These are phyloP conservation scores for Quercus tomentella DNA, from an alignment of 331 rosid species.

Conservation along the genomic window DNA sequence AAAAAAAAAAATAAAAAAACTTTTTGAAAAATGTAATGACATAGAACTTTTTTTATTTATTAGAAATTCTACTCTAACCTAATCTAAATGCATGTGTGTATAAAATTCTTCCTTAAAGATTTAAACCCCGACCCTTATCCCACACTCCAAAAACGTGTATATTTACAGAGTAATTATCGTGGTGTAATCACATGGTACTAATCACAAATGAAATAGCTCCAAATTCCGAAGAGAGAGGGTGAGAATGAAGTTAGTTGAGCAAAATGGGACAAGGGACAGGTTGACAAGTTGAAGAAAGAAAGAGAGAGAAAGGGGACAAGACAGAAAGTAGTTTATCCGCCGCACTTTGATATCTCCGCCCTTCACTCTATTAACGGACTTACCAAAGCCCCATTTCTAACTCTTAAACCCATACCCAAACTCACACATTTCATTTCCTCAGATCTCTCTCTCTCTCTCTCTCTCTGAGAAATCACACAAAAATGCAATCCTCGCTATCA, in stretches of 20 bases:
- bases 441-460: conserved; percentile 15
- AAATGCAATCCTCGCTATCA: conserved; percentile 80
- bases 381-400: conserved; percentile 37
- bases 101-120: no score
- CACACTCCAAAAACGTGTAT: no score
- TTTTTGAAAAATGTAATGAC: no score
- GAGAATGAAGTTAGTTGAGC: no score
- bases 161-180: no score
- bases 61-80: fast-evolving
- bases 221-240: no score
- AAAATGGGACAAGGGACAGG: neutral
- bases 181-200: no score
- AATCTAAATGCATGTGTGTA: fast-evolving
- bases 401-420: neutral
- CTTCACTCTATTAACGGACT: conserved; percentile 46
- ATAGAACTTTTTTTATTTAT: no score
- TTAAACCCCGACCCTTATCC: fast-evolving
- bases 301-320: neutral
- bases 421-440: neutral
- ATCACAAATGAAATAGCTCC: no score
- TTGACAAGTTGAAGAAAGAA: neutral
- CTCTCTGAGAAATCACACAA: neutral
- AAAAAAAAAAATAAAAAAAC: no score
- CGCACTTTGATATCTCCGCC: conserved; percentile 79
- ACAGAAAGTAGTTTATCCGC: conserved; percentile 47